Percentiles rank a stretch among this genome's conserved stretches.
Conservation (phyloP, 2,329 filamentous ascomycete species). For the Nannizziopsis arthrosporioides region DNA sequence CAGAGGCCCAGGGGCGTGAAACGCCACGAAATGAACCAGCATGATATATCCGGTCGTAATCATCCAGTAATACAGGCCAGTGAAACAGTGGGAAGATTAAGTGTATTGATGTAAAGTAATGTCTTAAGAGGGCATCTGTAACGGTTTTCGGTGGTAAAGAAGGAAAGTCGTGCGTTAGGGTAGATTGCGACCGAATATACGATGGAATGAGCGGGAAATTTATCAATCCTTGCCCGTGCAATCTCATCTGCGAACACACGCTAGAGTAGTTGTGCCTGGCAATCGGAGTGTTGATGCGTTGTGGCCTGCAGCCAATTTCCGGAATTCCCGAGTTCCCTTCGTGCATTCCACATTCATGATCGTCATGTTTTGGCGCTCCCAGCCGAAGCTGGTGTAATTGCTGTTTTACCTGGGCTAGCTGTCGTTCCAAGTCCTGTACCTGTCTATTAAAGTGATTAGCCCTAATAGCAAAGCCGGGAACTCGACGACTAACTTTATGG, state of each 20-base stretch:
- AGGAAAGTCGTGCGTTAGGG: constrained; percentile 46
- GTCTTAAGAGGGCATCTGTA: constrained; percentile 59
- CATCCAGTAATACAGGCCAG: constrained; percentile 68
- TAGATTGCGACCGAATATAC: constrained; percentile 38
- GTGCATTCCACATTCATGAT: constrained; percentile 29
- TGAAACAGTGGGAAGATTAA: constrained; percentile 74
- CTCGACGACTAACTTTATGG: constrained; percentile 61
- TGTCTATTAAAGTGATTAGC: constrained; percentile 42
- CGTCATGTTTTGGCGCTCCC: constrained; percentile 44
- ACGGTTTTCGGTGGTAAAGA: constrained; percentile 58
- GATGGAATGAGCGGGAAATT: constrained; percentile 62
- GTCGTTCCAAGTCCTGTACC: constrained; percentile 91
- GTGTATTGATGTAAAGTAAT: constrained; percentile 68
- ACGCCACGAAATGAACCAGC: constrained; percentile 48
- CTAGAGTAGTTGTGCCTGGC: constrained; percentile 54
- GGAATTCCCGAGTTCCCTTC: constrained; percentile 47
- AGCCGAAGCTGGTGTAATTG: constrained; percentile 66
- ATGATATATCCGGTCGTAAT: constrained; percentile 67
- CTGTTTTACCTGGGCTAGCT: constrained; percentile 66
- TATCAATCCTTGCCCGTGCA: constrained; percentile 65
- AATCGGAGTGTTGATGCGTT: constrained; percentile 49
- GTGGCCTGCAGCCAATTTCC: constrained; percentile 54
- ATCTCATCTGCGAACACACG: constrained; percentile 60
- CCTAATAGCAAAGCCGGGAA: constrained; percentile 5
- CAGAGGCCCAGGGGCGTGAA: constrained; percentile 59